phyloP scores from a whole-genome alignment of 306 rosid species.

The Parietaria judaica region DNA sequence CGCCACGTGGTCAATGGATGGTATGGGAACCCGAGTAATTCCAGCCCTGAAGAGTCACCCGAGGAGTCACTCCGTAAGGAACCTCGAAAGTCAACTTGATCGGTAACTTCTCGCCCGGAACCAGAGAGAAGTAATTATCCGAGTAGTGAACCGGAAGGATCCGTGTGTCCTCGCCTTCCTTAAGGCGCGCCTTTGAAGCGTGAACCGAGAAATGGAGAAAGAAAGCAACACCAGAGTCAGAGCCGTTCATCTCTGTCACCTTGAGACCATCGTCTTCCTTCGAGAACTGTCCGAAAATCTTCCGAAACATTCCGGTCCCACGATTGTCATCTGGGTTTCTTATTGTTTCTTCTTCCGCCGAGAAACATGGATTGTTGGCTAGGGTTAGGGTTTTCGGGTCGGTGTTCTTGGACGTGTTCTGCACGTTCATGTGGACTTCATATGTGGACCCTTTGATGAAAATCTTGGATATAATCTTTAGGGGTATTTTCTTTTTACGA shows the following conservation, averaged over 20 bases:
- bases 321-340: conserved; percentile 23
- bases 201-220: conserved; percentile 80
- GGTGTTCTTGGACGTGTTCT: conserved; percentile 51
- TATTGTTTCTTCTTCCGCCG: conserved; percentile 22
- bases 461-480: conserved; percentile 54
- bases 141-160: conserved; percentile 89
- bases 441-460: conserved; percentile 45
- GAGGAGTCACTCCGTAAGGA: conserved; percentile 65
- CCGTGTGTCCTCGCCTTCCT: conserved; percentile 74
- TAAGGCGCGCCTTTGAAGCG: conserved; percentile 31
- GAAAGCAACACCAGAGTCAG: conserved; percentile 72
- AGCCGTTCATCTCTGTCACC: conserved; percentile 45
- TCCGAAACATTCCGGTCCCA: conserved; percentile 35
- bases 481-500: conserved; percentile 58
- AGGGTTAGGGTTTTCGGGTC: conserved; percentile 26
- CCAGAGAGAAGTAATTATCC: conserved; percentile 80
- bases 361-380: conserved; percentile 27
- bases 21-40: conserved; percentile 36
- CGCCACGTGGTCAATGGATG: conserved; percentile 16
- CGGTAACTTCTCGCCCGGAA: conserved; percentile 67
- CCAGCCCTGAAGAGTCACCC: conserved; percentile 65
- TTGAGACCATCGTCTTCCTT: conserved; percentile 32
- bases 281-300: conserved; percentile 33
- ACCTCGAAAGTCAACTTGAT: conserved; percentile 56
- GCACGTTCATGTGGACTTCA: conserved; percentile 52